phyloP scores from a whole-genome alignment of 1,284 basidiomycete genomes.

The Cystobasidium slooffiae region DNA sequence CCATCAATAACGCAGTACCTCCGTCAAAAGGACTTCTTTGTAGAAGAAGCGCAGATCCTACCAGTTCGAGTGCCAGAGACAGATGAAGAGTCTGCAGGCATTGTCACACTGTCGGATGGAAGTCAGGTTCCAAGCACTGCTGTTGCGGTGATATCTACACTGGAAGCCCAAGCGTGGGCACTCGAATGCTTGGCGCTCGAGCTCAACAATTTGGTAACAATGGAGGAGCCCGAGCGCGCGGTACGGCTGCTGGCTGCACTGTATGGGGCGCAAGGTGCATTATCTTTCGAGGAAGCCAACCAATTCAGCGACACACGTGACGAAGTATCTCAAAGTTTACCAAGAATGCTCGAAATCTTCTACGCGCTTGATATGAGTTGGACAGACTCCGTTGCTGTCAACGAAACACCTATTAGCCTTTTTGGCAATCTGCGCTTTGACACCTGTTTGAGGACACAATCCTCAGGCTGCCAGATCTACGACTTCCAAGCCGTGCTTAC shows the following conservation, averaged over 20 bases:
- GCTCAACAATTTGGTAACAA: conserved; percentile 80
- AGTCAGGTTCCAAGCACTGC: conserved; percentile 73
- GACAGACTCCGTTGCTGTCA: conserved; percentile 72
- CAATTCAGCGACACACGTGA: neutral
- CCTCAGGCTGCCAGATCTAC: conserved; percentile 77
- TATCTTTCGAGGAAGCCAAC: conserved; percentile 49
- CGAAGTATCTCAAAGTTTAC: conserved; percentile 76
- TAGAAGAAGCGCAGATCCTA: conserved; percentile 75
- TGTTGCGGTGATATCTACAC: conserved; percentile 73
- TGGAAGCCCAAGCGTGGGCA: conserved; percentile 81
- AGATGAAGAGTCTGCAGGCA: conserved; percentile 44
- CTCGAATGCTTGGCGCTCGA: conserved; percentile 88
- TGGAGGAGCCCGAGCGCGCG: conserved; percentile 59
- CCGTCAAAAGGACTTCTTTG: conserved; percentile 86
- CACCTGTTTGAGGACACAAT: conserved; percentile 71
- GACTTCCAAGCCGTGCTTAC: conserved; percentile 72
- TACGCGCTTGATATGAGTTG: conserved; percentile 85
- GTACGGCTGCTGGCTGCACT: conserved; percentile 49
- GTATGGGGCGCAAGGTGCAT: conserved; percentile 43
- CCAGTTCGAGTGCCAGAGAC: conserved; percentile 57
- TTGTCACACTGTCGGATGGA: conserved; percentile 62
- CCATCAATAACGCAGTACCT: conserved; percentile 84
- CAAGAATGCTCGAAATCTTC: conserved; percentile 83
- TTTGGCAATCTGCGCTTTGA: conserved; percentile 73
- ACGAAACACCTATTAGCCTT: conserved; percentile 69